Conservation (phyloP, 2,329 filamentous ascomycete species). For the Pseudonectria foliicola region DNA sequence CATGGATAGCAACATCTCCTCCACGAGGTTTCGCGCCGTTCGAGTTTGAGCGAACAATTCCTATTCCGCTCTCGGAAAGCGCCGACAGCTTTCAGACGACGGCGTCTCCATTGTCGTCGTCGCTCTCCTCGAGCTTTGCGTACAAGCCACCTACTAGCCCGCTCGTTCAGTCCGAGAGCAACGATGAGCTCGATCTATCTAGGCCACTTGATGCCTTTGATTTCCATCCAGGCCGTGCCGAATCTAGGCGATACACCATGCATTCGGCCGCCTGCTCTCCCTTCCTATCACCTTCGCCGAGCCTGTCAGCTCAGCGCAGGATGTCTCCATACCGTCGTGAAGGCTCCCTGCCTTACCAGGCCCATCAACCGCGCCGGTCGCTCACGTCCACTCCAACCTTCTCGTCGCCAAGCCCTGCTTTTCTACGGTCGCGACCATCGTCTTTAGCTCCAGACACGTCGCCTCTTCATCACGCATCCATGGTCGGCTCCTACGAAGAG, state of each 20-base stretch:
- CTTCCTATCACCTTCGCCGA: constrained; percentile 34
- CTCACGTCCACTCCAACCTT: constrained; percentile 51
- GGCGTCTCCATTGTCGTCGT: constrained; percentile 60
- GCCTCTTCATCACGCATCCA: constrained; percentile 79
- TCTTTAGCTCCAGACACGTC: constrained; percentile 70
- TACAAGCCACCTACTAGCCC: constrained; percentile 89
- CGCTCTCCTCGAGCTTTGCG: constrained; percentile 70
- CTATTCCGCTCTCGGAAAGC: constrained; percentile 24
- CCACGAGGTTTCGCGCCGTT: constrained; percentile 45
- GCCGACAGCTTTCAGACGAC: constrained; percentile 35
- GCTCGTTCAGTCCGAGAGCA: constrained; percentile 80
- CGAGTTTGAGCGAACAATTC: constrained; percentile 30
- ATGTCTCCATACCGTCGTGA: constrained; percentile 46
- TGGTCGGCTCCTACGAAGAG: constrained; percentile 98
- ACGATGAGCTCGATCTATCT: constrained; percentile 60
- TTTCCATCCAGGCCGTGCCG: constrained; percentile 32
- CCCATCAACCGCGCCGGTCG: constrained; percentile 71
- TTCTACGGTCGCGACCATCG: constrained; percentile 52
- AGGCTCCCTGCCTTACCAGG: constrained; percentile 59
- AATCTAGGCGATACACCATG: constrained; percentile 61
- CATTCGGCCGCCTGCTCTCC: constrained; percentile 51
- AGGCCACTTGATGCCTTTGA: constrained; percentile 45
- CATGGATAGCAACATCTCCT: constrained; percentile 51
- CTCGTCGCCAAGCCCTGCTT: constrained; percentile 44
- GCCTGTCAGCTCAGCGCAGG: constrained; percentile 20